A percentile compares a stretch with the other conserved stretches of the same genome.
phyloP scores from a whole-genome alignment of 1,139 yeast genomes.

The Lodderomyces orthopsilosis region DNA sequence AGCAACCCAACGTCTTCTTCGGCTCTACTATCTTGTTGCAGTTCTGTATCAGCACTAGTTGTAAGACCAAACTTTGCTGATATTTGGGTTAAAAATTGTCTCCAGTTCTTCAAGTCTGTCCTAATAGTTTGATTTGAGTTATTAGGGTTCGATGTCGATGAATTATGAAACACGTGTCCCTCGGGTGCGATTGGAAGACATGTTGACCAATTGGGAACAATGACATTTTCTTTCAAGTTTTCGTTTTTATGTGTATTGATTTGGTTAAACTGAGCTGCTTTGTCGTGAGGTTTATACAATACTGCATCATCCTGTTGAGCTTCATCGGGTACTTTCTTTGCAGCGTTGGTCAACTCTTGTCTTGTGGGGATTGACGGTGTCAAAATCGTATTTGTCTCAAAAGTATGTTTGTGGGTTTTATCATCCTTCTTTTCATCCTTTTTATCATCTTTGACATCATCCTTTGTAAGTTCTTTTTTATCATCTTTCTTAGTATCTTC shows the following conservation, averaged over 20 bases:
- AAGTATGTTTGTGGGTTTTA: slow-evolving; percentile 8
- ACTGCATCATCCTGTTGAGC: slow-evolving; percentile 41
- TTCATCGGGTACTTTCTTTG: slow-evolving; percentile 30
- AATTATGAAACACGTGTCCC: slow-evolving; percentile 9
- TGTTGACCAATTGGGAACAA: slow-evolving; percentile 44
- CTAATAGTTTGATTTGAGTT: slow-evolving; percentile 13
- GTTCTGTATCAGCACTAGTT: slow-evolving; percentile 25
- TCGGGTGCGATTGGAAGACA: slow-evolving; percentile 36
- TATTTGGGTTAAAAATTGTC: slow-evolving; percentile 33
- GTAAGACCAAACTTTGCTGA: slow-evolving; percentile 40
- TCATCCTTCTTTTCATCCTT: slow-evolving; percentile 10
- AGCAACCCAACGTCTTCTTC: slow-evolving; percentile 37
- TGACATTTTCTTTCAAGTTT: slow-evolving; percentile 38
- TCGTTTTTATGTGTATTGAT: slow-evolving; percentile 49
- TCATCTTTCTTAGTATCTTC: neutral
- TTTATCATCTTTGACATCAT: neutral
- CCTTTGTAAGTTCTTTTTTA: neutral
- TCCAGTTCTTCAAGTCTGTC: slow-evolving; percentile 38
- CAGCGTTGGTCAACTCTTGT: slow-evolving; percentile 13
- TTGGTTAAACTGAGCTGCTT: slow-evolving; percentile 39
- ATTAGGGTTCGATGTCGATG: slow-evolving; percentile 26
- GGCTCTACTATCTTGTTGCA: slow-evolving; percentile 16
- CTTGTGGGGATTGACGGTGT: slow-evolving; percentile 27
- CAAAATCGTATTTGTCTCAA: slow-evolving; percentile 38
- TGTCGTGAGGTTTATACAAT: slow-evolving; percentile 45